Conservation (phyloP, 1,139 yeast genomes). For the Yamadazyma membranifaciens region DNA sequence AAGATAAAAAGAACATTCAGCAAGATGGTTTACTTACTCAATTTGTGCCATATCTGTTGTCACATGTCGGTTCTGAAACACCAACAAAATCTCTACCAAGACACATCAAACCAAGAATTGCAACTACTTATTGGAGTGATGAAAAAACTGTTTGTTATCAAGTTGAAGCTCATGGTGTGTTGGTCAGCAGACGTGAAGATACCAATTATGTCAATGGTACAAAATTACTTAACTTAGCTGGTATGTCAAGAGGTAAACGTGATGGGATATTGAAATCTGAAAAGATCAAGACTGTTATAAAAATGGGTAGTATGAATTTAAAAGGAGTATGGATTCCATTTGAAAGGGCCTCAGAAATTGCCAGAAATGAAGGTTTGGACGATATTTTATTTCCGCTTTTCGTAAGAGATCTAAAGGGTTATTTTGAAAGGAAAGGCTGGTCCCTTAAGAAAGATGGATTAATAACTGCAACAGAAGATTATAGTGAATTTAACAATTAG, state of each 20-base stretch:
- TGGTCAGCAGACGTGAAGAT: slow-evolving; percentile 53
- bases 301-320: slow-evolving; percentile 52
- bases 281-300: slow-evolving; percentile 43
- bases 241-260: slow-evolving; percentile 93
- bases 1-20: too few species aligned
- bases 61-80: too few species aligned
- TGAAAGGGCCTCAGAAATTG: slow-evolving; percentile 51
- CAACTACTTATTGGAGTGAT: slow-evolving; percentile 51
- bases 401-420: slow-evolving; percentile 40
- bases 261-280: slow-evolving; percentile 76
- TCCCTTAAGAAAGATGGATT: slow-evolving; percentile 18
- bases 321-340: slow-evolving; percentile 61
- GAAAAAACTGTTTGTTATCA: slow-evolving; percentile 49
- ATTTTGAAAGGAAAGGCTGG: slow-evolving; percentile 29
- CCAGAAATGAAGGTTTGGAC: slow-evolving; percentile 47
- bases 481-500: not conserved
- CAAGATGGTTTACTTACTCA: not conserved
- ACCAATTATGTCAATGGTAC: slow-evolving; percentile 55
- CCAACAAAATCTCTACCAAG: slow-evolving; percentile 9
- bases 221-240: slow-evolving; percentile 80
- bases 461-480: not conserved
- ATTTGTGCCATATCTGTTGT: not conserved
- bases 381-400: slow-evolving; percentile 45
- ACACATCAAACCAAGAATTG: slow-evolving; percentile 34
- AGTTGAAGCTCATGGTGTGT: slow-evolving; percentile 43